These are phyloP conservation scores for Botrytis cinerea DNA, from an alignment of 2,329 filamentous ascomycete genomes.

Conservation along the genomic window DNA sequence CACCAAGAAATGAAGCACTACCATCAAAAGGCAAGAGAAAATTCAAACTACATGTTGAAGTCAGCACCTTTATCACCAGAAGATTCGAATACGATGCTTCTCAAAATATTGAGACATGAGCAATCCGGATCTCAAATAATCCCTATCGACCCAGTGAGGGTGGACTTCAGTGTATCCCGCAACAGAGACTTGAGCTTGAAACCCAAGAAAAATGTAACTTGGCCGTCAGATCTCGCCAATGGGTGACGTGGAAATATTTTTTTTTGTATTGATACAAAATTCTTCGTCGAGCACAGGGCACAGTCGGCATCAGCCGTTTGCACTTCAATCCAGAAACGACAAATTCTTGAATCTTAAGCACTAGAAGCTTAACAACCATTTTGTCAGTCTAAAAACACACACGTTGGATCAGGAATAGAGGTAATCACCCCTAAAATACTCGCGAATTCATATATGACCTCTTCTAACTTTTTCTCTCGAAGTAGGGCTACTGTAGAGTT, in stretches of 20 bases:
- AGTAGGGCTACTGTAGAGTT: background rate
- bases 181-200: too few species aligned
- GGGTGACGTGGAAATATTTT: background rate
- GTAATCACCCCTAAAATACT: background rate
- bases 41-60: conserved; percentile 29
- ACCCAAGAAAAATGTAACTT: background rate
- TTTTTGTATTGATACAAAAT: background rate
- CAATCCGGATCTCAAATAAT: too few species aligned
- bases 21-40: conserved; percentile 3
- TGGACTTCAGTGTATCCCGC: background rate
- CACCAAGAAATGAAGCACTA: conserved; percentile 9
- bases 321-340: accelerated
- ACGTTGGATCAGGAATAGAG: background rate
- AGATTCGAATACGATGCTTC: background rate
- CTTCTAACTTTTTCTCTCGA: background rate
- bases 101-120: background rate
- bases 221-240: background rate
- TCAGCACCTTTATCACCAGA: conserved; percentile 6
- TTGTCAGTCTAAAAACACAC: background rate
- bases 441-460: background rate
- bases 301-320: background rate
- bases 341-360: background rate
- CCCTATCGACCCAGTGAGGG: background rate
- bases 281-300: background rate
- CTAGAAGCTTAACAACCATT: background rate